Evolutionary conservation across 163 green algal species (phyloP).

Genomic region (Scenedesmus sp.): DNA sequence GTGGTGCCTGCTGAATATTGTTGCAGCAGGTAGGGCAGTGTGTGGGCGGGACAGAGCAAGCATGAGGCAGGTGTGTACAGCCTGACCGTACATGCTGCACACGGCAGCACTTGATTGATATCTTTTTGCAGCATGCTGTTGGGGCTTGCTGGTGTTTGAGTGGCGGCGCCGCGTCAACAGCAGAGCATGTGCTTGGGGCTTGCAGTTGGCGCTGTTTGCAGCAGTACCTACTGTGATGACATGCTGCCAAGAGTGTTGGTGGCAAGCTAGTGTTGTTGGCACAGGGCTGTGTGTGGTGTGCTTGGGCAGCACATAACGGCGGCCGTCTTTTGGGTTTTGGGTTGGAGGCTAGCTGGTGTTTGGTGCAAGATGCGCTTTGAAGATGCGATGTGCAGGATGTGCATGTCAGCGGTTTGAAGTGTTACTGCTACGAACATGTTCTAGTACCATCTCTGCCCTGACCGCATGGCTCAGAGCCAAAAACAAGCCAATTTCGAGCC

Average conservation of each 20-base stretch:
- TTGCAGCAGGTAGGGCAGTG: neutral
- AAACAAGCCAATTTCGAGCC: neutral
- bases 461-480: neutral
- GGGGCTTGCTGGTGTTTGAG: neutral
- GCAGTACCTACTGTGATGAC: neutral
- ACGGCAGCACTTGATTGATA: neutral
- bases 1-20: neutral
- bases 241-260: neutral
- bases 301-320: neutral
- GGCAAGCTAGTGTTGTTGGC: neutral
- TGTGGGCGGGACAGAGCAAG: neutral
- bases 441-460: neutral
- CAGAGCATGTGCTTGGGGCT: neutral
- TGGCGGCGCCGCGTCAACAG: neutral
- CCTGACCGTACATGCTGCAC: neutral
- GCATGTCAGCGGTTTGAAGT: neutral
- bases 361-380: neutral
- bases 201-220: neutral
- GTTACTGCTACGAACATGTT: neutral
- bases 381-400: neutral
- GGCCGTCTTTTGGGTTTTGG: neutral
- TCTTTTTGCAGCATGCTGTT: neutral
- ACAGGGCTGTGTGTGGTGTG: neutral
- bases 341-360: neutral
- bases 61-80: neutral